phyloP scores from a whole-genome alignment of 2,329 filamentous ascomycete genomes.

The Stachybotrys echinatus region DNA sequence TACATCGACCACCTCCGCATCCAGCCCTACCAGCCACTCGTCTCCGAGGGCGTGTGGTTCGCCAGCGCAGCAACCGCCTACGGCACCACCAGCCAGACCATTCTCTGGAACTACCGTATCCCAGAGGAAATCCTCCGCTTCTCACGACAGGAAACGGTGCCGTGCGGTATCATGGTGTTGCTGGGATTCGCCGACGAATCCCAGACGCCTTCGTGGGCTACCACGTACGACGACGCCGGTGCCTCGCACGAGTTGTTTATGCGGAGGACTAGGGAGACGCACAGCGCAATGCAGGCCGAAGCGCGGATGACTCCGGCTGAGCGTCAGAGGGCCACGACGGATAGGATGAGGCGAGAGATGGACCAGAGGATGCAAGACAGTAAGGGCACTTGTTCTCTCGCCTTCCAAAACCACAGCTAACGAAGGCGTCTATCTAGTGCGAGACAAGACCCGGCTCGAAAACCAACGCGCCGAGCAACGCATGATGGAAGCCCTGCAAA shows the following conservation, averaged over 20 bases:
- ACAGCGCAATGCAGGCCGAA: conserved; percentile 37
- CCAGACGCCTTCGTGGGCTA: conserved; percentile 51
- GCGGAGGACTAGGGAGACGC: conserved; percentile 32
- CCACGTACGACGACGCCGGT: conserved; percentile 29
- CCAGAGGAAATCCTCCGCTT: conserved; percentile 47
- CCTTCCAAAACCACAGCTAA: no score
- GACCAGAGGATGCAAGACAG: conserved; percentile 41
- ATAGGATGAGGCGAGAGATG: conserved; percentile 35
- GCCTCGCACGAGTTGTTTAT: conserved; percentile 24
- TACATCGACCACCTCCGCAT: conserved; percentile 43
- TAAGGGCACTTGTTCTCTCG: conserved; percentile 24
- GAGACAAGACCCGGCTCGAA: conserved; percentile 31
- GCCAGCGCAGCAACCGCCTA: conserved; percentile 51
- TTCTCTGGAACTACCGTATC: conserved; percentile 57
- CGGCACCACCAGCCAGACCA: conserved; percentile 46
- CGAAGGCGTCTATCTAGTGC: conserved; percentile 28
- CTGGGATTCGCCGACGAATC: conserved; percentile 43
- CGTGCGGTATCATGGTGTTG: conserved; percentile 55
- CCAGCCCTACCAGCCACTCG: conserved; percentile 14
- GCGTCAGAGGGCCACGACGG: conserved; percentile 32
- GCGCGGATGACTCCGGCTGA: conserved; percentile 35
- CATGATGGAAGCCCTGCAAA: conserved; percentile 45
- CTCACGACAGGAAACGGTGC: conserved; percentile 45
- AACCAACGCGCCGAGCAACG: conserved; percentile 39
- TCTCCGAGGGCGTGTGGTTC: conserved; percentile 48